Evolutionary conservation across 495 filamentous ascomycete genomes (phyloP), one percentile per base, ranked within the genome.

Genomic region (Aspergillus leporis): DNA sequence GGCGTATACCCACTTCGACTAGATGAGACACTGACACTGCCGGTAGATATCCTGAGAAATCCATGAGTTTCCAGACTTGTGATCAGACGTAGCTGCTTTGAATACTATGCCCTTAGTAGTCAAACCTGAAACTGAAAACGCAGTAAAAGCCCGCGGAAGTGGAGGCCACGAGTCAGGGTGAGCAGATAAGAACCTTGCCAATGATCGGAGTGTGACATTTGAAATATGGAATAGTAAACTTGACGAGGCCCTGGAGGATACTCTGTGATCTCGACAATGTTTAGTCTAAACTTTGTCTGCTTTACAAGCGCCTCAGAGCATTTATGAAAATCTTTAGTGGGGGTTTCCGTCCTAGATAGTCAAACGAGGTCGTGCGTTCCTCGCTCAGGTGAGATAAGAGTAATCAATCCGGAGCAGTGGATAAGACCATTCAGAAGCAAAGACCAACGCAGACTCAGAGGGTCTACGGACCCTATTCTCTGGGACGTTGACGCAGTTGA

Each of bases 381-480:
- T 41, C 5, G 38, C 38, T 41, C n/a, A 18, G n/a, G n/a, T 41
- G 38, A 41, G n/a, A 41, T 13, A 41, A 14, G 18, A 43, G 1
- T 43, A 43, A 43, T 43, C 40, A 43, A 18, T 19, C 40, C 16
- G 40, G 40, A 43, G 40, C 40, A 40, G 36, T 40, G 40, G n/a
- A 14, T 43, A 18, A 43, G 40, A 4, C 40, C n/a, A 2, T 14
- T 13, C 3, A 41, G n/a, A 41, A 3, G 10, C 3, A 4, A 41
- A n/a, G n/a, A n/a, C n/a, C n/a, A n/a, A n/a, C n/a, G n/a, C n/a
- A n/a, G n/a, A n/a, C n/a, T n/a, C n/a, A n/a, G n/a, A n/a, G n/a
- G n/a, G n/a, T n/a, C n/a, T n/a, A n/a, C n/a, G n/a, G n/a, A n/a
- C n/a, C n/a, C n/a, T n/a, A n/a, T n/a, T n/a, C n/a, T n/a, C n/a